Conservation (phyloP, 352 stramenopile species). For the Globisporangium nagaii region DNA sequence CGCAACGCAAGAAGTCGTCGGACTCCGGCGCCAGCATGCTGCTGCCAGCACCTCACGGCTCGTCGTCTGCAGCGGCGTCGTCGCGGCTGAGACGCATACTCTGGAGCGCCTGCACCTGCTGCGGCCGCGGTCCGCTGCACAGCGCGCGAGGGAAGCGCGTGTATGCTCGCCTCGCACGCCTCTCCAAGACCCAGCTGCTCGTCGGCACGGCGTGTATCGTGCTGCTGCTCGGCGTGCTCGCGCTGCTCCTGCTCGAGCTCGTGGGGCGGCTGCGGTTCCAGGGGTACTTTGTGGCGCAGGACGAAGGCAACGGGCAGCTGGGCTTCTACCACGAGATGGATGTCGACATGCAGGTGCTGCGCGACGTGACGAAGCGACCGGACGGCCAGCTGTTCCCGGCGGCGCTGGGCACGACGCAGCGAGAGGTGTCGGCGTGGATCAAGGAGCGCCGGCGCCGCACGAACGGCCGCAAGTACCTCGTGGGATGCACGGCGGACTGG, state of each 20-base stretch:
- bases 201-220: slow-evolving; percentile 6
- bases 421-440: slow-evolving; percentile 60
- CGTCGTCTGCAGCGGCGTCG: neutral
- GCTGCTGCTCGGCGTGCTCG: slow-evolving; percentile 17
- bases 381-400: slow-evolving; percentile 37
- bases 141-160: neutral
- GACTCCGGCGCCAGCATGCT: neutral
- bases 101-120: neutral
- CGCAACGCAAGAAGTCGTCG: neutral
- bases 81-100: neutral
- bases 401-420: slow-evolving; percentile 25
- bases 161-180: neutral
- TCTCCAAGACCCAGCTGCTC: neutral
- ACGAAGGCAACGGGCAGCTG: slow-evolving; percentile 39
- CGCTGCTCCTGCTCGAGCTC: slow-evolving; percentile 35
- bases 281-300: slow-evolving; percentile 30
- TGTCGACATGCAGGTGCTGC: slow-evolving; percentile 54
- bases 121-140: slow-evolving; percentile 1
- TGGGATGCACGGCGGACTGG: slow-evolving; percentile 61
- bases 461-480: slow-evolving; percentile 66
- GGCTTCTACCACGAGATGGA: slow-evolving; percentile 83
- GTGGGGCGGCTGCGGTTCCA: slow-evolving; percentile 44
- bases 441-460: slow-evolving; percentile 51
- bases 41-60: neutral
- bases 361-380: slow-evolving; percentile 23